These are phyloP conservation scores for Tetrastigma voinierianum DNA, from an alignment of 164 flowering plant species.

Conservation along the genomic window DNA sequence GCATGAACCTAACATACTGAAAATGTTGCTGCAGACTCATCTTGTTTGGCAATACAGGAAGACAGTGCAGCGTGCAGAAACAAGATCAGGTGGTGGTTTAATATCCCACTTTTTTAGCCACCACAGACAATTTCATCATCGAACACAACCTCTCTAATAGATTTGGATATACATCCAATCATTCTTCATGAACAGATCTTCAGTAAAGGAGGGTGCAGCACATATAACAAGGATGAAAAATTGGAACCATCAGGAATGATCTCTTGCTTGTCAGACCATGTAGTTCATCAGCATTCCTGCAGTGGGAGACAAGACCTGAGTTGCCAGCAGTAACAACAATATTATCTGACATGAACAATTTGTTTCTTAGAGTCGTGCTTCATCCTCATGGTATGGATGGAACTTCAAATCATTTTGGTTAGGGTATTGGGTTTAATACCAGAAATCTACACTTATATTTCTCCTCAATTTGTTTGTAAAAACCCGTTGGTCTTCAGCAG, in stretches of 20 bases:
- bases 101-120: constrained; percentile 15
- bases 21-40: constrained; percentile 8
- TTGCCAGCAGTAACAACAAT: constrained; percentile 37
- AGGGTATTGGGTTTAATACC: background rate
- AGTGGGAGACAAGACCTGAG: constrained; percentile 11
- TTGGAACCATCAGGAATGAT: constrained; percentile 1
- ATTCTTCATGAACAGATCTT: constrained; percentile 6
- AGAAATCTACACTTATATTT: constrained; percentile 2
- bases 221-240: constrained; percentile 11
- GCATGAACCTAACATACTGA: constrained; percentile 4
- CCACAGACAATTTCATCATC: constrained; percentile 16
- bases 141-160: constrained; percentile 1
- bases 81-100: constrained; percentile 1
- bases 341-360: constrained; percentile 47
- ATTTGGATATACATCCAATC: constrained; percentile 6
- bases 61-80: constrained; percentile 4
- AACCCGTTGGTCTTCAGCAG: constrained; percentile 49
- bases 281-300: constrained; percentile 16
- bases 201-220: constrained; percentile 4
- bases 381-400: constrained; percentile 34
- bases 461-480: constrained; percentile 25
- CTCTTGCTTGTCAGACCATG: background rate
- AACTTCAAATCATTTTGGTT: background rate
- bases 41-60: too few species aligned
- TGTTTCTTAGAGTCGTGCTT: constrained; percentile 36